Base-by-base conservation (phyloP, 345 rosid species). In the Chamaenerion angustifolium region DNA sequence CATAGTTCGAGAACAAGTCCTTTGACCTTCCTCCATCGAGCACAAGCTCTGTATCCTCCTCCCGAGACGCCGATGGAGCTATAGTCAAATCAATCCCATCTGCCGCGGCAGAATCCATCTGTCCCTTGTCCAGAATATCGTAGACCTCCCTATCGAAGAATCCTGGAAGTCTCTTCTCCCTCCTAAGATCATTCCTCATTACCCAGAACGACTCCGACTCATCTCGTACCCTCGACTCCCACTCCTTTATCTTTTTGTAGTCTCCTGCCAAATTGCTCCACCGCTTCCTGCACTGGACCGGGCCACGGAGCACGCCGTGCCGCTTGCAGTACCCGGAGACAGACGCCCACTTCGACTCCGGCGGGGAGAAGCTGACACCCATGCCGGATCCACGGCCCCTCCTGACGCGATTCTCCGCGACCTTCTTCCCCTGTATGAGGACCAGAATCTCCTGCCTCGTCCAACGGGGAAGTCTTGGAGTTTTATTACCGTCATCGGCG, bases 201-300 rank as follows among this genome's bases (percentile, higher is more conserved):
- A 74, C 72, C 98, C 98, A 92, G 63, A 78, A 92, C 59, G 98
- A 92, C 48, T 92, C 98, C 57, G 78, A 65, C 40, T 75, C 96
- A 3, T 87, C 96, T 65, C 68, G 66, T 16, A 63, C 63, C 61
- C 60, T 75, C 31, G 75, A 56, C 58, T 92, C 98, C 98, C 98
- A 92, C 62, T 92, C 98, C 54, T 82, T 92, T 7, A 92, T 92
- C 78, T 92, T 92, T 81, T 87, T 87, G 42, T 67, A 84, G 58
- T 92, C 98, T 21, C 98, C 98, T 12, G 98, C 83, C 31, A 92
- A 70, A 57, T 92, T 92, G 63, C 96, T 92, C 98, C 96, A 92
- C 59, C 96, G 68, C 64, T 92, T 92, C 48, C 96, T 89, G 68
- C 98, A 92, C 90, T 92, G 98, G 13, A 92, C 93, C 31, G 98